phyloP scores from a whole-genome alignment of 805 yeast genomes.

The Starmerella davenportii region DNA sequence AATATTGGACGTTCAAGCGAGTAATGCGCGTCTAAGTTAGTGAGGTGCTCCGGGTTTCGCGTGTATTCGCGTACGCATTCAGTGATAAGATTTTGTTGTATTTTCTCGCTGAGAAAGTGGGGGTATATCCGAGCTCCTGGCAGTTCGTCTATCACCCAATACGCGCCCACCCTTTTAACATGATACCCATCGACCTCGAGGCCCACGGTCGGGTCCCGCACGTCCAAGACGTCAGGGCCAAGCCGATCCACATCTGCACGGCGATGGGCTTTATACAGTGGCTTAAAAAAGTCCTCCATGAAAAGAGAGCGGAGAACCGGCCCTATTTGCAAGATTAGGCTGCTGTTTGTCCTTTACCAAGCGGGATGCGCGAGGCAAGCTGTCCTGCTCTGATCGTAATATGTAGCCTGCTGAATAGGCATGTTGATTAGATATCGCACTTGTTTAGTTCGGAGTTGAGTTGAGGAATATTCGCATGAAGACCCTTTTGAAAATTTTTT shows the following conservation, averaged over 20 bases:
- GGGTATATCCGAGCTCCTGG: slow-evolving; percentile 24
- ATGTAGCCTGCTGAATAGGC: too few relatives aligned
- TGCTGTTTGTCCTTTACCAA: too few relatives aligned
- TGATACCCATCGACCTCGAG: background rate
- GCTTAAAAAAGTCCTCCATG: slow-evolving; percentile 16
- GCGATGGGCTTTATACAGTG: slow-evolving; percentile 17
- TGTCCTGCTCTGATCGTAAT: too few relatives aligned
- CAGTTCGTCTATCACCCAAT: slow-evolving; percentile 17
- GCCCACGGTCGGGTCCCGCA: background rate
- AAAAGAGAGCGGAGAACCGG: background rate
- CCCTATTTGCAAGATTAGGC: too few relatives aligned
- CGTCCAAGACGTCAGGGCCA: too few relatives aligned
- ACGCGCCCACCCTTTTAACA: too few relatives aligned
- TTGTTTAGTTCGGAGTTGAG: too few relatives aligned
- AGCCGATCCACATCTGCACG: background rate
- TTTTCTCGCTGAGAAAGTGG: slow-evolving; percentile 13
- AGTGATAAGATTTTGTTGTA: slow-evolving; percentile 20
- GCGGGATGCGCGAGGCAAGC: too few relatives aligned
- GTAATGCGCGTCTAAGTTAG: slow-evolving; percentile 24
- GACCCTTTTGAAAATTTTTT: too few relatives aligned
- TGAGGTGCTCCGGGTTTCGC: slow-evolving; percentile 21
- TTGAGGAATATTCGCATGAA: too few relatives aligned
- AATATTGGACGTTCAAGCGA: slow-evolving; percentile 21
- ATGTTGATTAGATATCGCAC: too few relatives aligned
- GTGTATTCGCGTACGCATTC: slow-evolving; percentile 22